These are phyloP conservation scores for Kurtzmaniella quercitrusa DNA, from an alignment of 1,139 yeast species.

Conservation along the genomic window DNA sequence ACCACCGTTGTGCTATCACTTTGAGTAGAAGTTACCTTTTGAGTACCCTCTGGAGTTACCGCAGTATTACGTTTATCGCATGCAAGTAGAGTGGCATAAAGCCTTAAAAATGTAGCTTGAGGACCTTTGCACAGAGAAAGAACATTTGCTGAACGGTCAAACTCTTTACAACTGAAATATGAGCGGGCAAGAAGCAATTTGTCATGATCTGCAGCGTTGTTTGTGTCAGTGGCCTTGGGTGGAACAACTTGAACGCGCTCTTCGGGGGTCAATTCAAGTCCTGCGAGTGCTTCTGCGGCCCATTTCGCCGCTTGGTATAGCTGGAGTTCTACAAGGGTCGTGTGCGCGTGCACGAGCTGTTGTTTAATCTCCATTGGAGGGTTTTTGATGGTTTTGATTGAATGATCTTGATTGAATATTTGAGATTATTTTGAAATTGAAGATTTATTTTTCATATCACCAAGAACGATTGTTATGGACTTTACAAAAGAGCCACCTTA, in stretches of 20 bases:
- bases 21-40: slow-evolving; percentile 17
- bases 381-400: background rate
- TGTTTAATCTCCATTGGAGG: slow-evolving; percentile 14
- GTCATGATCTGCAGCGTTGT: slow-evolving; percentile 34
- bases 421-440: too few relatives aligned
- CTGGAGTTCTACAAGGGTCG: slow-evolving; percentile 37
- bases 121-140: slow-evolving; percentile 52
- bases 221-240: slow-evolving; percentile 8
- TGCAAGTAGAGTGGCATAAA: slow-evolving; percentile 67
- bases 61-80: slow-evolving; percentile 76
- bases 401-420: background rate
- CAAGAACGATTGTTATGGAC: too few relatives aligned
- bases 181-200: slow-evolving; percentile 60
- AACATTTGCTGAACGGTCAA: slow-evolving; percentile 67
- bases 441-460: too few relatives aligned
- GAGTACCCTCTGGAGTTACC: slow-evolving; percentile 55
- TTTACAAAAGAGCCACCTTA: background rate
- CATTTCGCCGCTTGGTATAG: slow-evolving; percentile 73
- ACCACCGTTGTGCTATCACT: background rate
- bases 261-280: slow-evolving; percentile 19
- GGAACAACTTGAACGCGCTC: background rate
- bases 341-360: slow-evolving; percentile 24
- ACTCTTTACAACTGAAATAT: slow-evolving; percentile 82
- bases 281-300: slow-evolving; percentile 74
- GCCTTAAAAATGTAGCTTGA: slow-evolving; percentile 56